A percentile compares a stretch with the other conserved stretches of the same genome.
phyloP scores from a whole-genome alignment of 768 basidiomycete species.

The Boletus sp. region DNA sequence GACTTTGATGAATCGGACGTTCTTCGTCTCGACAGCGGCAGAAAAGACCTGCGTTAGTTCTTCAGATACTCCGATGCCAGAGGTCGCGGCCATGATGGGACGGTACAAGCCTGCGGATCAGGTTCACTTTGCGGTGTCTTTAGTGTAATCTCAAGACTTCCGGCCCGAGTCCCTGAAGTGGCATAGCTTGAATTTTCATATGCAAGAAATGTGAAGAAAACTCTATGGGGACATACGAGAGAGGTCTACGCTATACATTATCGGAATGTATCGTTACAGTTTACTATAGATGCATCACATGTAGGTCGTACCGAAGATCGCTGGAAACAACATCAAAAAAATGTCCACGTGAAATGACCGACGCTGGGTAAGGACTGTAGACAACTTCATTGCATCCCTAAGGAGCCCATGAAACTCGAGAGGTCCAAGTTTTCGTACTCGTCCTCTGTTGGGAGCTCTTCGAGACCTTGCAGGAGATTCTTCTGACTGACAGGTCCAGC shows the following conservation, averaged over 20 bases:
- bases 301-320: conserved; percentile 20
- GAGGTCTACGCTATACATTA: conserved; percentile 36
- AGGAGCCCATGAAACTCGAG: conserved; percentile 84
- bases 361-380: not conserved
- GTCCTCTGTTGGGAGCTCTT: conserved; percentile 88
- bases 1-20: conserved; percentile 73
- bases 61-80: conserved; percentile 64
- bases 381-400: conserved; percentile 46
- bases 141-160: no score
- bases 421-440: conserved; percentile 90
- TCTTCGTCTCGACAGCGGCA: conserved; percentile 48
- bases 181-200: not conserved
- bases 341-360: conserved; percentile 18
- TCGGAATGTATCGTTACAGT: conserved; percentile 32
- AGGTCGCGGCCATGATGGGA: conserved; percentile 62
- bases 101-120: not conserved
- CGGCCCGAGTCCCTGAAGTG: not conserved
- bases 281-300: conserved; percentile 36
- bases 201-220: conserved; percentile 21
- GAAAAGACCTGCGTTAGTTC: conserved; percentile 59
- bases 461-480: conserved; percentile 83
- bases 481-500: conserved; percentile 68
- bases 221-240: conserved; percentile 5
- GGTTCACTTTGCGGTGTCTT: no score
- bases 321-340: conserved; percentile 11